Percentiles rank a stretch among this genome's conserved stretches.
Conservation (phyloP, 1,139 yeast genomes). For the Yamadazyma sp. region DNA sequence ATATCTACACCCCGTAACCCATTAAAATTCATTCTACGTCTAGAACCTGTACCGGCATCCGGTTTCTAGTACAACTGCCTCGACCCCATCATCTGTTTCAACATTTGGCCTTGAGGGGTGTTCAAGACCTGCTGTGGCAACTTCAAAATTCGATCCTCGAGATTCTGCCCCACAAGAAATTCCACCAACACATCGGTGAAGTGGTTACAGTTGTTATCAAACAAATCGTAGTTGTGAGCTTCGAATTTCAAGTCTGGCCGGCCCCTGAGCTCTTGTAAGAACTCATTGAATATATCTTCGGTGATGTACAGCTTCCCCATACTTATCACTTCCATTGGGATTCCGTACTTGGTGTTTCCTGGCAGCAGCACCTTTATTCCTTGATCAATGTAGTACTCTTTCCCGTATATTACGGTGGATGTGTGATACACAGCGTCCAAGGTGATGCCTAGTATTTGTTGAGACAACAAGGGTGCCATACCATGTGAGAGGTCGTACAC, state of each 20-base stretch:
- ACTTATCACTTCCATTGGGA: constrained; percentile 52
- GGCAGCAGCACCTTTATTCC: constrained; percentile 54
- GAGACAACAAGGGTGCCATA: constrained; percentile 42
- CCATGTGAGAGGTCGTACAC: constrained; percentile 64
- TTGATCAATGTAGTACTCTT: constrained; percentile 60
- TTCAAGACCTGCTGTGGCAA: constrained; percentile 58
- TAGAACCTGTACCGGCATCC: neutral
- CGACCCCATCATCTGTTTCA: constrained; percentile 27
- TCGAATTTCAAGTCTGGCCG: constrained; percentile 44
- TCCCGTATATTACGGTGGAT: constrained; percentile 53
- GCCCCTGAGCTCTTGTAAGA: constrained; percentile 45
- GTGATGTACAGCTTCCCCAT: constrained; percentile 56
- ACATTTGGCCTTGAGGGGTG: constrained; percentile 57
- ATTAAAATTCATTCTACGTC: neutral
- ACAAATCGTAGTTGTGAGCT: constrained; percentile 54
- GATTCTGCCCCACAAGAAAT: constrained; percentile 54
- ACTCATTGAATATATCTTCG: constrained; percentile 53
- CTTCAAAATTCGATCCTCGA: constrained; percentile 49
- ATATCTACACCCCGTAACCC: no score
- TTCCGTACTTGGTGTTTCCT: constrained; percentile 60
- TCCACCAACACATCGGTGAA: constrained; percentile 59
- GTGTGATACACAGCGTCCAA: constrained; percentile 72
- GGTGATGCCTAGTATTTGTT: constrained; percentile 42
- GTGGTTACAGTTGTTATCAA: constrained; percentile 70
- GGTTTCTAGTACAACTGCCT: constrained; percentile 4